Conservation (phyloP, 1,284 basidiomycete species). For the Pseudozyma tsukubaensis region DNA sequence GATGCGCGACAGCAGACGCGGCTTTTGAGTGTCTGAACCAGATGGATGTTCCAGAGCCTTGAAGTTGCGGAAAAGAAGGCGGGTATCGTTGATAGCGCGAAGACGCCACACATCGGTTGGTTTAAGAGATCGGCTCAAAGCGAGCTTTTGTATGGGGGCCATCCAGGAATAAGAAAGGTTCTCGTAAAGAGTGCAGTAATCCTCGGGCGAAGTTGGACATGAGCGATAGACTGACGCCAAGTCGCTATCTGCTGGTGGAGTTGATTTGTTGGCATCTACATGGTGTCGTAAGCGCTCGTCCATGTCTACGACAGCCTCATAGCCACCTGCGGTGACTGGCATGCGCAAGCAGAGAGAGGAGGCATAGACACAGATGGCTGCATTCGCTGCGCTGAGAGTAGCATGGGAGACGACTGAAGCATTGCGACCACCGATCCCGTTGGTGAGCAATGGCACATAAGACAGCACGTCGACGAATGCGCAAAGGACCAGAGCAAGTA, state of each 20-base stretch:
- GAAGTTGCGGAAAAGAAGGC: constrained; percentile 47
- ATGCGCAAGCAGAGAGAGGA: constrained; percentile 36
- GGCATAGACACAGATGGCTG: constrained; percentile 17
- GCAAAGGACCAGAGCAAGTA: constrained; percentile 13
- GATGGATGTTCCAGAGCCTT: constrained; percentile 12
- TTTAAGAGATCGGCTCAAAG: constrained; percentile 40
- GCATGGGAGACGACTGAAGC: background rate
- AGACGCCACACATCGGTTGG: constrained; percentile 59
- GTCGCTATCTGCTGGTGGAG: constrained; percentile 13
- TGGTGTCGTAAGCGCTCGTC: constrained; percentile 34
- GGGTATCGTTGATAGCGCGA: constrained; percentile 53
- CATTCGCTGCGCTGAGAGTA: constrained; percentile 17
- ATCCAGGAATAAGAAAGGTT: constrained; percentile 60
- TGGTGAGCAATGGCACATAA: constrained; percentile 16
- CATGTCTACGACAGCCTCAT: constrained; percentile 40
- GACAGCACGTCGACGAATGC: constrained; percentile 20
- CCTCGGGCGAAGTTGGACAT: constrained; percentile 60
- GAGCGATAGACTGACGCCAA: constrained; percentile 36
- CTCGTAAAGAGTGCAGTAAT: constrained; percentile 49
- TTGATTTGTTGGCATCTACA: constrained; percentile 8
- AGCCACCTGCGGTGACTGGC: constrained; percentile 53
- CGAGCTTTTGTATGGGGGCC: constrained; percentile 51
- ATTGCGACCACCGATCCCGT: background rate
- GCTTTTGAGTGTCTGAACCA: constrained; percentile 1
- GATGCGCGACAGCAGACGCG: constrained; percentile 35